phyloP scores from a whole-genome alignment of 805 yeast species.

The Yamadazyma insecticola region DNA sequence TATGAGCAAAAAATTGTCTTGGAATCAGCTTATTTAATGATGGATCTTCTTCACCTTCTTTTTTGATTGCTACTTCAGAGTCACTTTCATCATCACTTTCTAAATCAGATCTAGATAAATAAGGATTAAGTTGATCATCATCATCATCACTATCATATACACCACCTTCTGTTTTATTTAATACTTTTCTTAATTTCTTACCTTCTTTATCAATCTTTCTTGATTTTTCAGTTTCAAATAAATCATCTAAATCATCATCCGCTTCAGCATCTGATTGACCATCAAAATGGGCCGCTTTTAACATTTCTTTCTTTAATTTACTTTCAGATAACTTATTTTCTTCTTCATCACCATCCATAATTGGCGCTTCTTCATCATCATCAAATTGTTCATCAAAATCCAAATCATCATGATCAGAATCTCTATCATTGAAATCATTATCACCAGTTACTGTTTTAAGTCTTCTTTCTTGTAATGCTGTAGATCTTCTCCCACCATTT shows the following conservation, averaged over 20 bases:
- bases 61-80: conserved; percentile 29
- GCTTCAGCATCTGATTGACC: conserved; percentile 49
- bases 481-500: conserved; percentile 1
- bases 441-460: conserved; percentile 43
- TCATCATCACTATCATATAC: conserved; percentile 80
- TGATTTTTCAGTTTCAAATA: conserved; percentile 54
- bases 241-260: conserved; percentile 60
- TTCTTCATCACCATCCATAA: conserved; percentile 93
- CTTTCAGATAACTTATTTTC: conserved; percentile 87
- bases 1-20: conserved; percentile 19
- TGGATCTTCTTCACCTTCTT: conserved; percentile 25
- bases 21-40: conserved; percentile 4
- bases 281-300: conserved; percentile 70
- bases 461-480: conserved; percentile 11
- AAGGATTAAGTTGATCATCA: conserved; percentile 66
- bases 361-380: conserved; percentile 98
- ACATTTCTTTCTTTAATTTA: conserved; percentile 79
- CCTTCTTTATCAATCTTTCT: conserved; percentile 90
- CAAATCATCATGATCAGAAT: conserved; percentile 84
- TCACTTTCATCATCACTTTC: conserved; percentile 60
- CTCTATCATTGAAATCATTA: conserved; percentile 43
- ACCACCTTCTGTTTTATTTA: conserved; percentile 81
- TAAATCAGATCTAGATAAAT: conserved; percentile 51
- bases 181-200: conserved; percentile 73
- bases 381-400: conserved; percentile 97